Conservation (phyloP, 805 yeast species). For the Saccharomycopsis sp. region DNA sequence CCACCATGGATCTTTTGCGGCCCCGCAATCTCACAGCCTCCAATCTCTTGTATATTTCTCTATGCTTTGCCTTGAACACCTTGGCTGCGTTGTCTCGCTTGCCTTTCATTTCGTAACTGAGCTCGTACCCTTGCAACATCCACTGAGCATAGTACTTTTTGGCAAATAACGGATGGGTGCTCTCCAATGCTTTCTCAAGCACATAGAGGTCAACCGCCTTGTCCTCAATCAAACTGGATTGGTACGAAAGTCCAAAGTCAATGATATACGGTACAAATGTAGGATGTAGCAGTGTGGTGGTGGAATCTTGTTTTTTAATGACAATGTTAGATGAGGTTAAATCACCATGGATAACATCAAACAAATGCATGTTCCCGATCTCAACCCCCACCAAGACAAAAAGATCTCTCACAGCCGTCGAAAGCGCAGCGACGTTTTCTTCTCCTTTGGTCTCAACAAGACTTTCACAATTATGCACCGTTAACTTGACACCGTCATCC, state of each 20-base stretch:
- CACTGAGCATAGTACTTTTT: conserved; percentile 48
- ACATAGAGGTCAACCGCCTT: conserved; percentile 97
- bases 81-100: conserved; percentile 31
- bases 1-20: conserved; percentile 90
- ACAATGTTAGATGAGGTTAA: conserved; percentile 84
- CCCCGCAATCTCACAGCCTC: conserved; percentile 88
- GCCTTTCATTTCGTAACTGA: conserved; percentile 23
- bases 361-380: conserved; percentile 62
- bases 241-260: conserved; percentile 85
- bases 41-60: conserved; percentile 54
- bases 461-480: conserved; percentile 20
- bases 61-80: conserved; percentile 28
- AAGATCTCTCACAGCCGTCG: conserved; percentile 34
- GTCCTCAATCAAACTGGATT: conserved; percentile 71
- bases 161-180: conserved; percentile 80
- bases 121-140: conserved; percentile 61
- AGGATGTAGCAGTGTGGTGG: conserved; percentile 8
- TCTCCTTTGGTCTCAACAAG: conserved; percentile 21
- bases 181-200: conserved; percentile 78
- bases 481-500: conserved; percentile 9
- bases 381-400: conserved; percentile 52
- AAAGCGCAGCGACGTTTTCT: conserved; percentile 17
- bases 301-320: conserved; percentile 29
- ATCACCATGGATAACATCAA: conserved; percentile 88
- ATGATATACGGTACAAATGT: conserved; percentile 52